phyloP scores from a whole-genome alignment of 2,329 filamentous ascomycete species.

The Fusarium veterinarium region DNA sequence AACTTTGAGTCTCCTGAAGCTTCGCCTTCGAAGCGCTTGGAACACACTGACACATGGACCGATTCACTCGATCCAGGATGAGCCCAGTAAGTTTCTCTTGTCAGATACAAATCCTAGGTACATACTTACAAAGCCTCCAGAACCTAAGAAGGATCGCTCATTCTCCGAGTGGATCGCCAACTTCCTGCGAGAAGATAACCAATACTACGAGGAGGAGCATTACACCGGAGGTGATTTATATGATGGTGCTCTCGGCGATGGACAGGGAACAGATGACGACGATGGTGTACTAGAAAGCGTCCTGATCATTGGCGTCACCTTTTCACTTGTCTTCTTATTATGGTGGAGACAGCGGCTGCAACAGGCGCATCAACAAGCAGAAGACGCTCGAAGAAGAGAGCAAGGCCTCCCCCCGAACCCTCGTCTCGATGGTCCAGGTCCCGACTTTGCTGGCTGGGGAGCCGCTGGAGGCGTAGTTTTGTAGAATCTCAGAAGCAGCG shows the following conservation, averaged over 20 bases:
- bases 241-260: slow-evolving; percentile 66
- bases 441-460: slow-evolving; percentile 53
- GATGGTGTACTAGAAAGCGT: slow-evolving; percentile 87
- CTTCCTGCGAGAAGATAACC: slow-evolving; percentile 79
- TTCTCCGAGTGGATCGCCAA: slow-evolving; percentile 87
- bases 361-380: slow-evolving; percentile 59
- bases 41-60: slow-evolving; percentile 91
- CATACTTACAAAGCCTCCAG: slow-evolving; percentile 58
- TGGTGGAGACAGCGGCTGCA: slow-evolving; percentile 83
- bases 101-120: background rate
- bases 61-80: slow-evolving; percentile 91
- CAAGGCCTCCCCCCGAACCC: slow-evolving; percentile 47
- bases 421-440: slow-evolving; percentile 38
- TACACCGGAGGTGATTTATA: slow-evolving; percentile 64
- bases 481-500: slow-evolving; percentile 33
- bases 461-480: slow-evolving; percentile 52
- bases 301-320: slow-evolving; percentile 82
- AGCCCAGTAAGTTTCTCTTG: slow-evolving; percentile 73
- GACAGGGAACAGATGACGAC: slow-evolving; percentile 72
- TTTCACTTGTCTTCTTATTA: slow-evolving; percentile 79
- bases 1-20: slow-evolving; percentile 85
- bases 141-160: slow-evolving; percentile 77
- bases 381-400: slow-evolving; percentile 49
- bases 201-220: slow-evolving; percentile 73
- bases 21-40: slow-evolving; percentile 90